Evolutionary conservation across 768 basidiomycete species (phyloP).

Genomic region (Agrocybe praecox): DNA sequence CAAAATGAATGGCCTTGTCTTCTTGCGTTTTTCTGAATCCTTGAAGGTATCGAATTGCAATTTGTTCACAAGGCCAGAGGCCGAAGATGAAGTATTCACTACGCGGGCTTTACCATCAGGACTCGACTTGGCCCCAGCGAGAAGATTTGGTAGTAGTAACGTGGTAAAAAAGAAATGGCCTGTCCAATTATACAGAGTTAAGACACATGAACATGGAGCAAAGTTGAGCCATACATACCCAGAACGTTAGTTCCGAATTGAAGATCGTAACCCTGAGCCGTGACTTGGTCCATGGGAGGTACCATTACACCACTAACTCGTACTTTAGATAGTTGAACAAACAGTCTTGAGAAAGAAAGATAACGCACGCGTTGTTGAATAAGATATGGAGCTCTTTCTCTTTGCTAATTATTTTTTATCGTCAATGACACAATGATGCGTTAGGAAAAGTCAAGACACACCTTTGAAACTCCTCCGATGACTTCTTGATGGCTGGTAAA

Average conservation of each 20-base stretch:
- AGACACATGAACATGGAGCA: background rate
- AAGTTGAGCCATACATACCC: constrained; percentile 30
- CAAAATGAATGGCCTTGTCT: constrained; percentile 15
- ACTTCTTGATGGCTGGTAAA: constrained; percentile 40
- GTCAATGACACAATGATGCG: background rate
- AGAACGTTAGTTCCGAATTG: constrained; percentile 60
- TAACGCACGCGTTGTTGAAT: constrained; percentile 10
- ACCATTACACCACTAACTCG: constrained; percentile 40
- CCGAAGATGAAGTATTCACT: constrained; percentile 39
- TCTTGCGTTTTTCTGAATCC: constrained; percentile 36
- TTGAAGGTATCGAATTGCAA: constrained; percentile 41
- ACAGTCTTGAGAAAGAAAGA: background rate
- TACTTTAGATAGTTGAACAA: no score
- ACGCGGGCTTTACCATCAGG: constrained; percentile 38
- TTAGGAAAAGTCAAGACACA: constrained; percentile 3
- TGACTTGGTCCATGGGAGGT: constrained; percentile 42
- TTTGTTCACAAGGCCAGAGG: constrained; percentile 22
- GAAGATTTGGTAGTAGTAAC: constrained; percentile 40
- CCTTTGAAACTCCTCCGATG: constrained; percentile 40
- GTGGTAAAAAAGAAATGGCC: constrained; percentile 66
- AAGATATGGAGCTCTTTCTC: constrained; percentile 10
- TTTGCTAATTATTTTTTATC: background rate
- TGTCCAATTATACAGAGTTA: constrained; percentile 25
- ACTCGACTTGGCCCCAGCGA: constrained; percentile 33
- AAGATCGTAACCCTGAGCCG: constrained; percentile 56